These are phyloP conservation scores for Penicillium malachiteum DNA, from an alignment of 495 filamentous ascomycete species.

Conservation along the genomic window DNA sequence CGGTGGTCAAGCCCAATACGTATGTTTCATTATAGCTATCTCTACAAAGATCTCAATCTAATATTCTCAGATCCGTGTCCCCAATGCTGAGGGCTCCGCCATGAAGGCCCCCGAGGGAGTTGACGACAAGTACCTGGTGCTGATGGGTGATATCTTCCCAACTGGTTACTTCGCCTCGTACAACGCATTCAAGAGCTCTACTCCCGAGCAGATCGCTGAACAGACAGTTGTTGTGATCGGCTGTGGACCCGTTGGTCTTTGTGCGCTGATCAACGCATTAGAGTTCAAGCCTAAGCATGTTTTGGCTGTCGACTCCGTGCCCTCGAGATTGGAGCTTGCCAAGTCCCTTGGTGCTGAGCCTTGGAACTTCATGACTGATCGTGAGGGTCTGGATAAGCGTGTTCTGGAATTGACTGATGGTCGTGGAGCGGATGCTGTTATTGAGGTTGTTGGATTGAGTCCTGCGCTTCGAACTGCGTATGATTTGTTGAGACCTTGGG, in stretches of 20 bases:
- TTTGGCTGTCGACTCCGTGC: conserved; percentile 82
- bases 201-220: conserved; percentile 59
- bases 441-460: conserved; percentile 88
- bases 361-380: conserved; percentile 74
- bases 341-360: conserved; percentile 78
- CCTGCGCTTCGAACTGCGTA: conserved; percentile 80
- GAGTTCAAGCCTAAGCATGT: conserved; percentile 79
- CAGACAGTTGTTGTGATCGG: conserved; percentile 80
- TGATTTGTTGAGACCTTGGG: conserved; percentile 84
- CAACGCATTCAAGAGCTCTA: conserved; percentile 73
- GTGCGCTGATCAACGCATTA: conserved; percentile 79
- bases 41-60: not conserved
- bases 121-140: conserved; percentile 73
- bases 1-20: conserved; percentile 89
- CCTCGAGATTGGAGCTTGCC: conserved; percentile 74
- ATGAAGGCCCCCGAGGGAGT: conserved; percentile 75
- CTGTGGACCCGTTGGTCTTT: conserved; percentile 87
- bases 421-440: conserved; percentile 83
- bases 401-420: conserved; percentile 78
- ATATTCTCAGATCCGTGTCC: conserved; percentile 62
- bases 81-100: conserved; percentile 79
- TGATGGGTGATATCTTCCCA: conserved; percentile 62
- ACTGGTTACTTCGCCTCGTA: conserved; percentile 89
- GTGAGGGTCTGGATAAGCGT: conserved; percentile 63
- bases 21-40: conserved; percentile 17